Conservation (phyloP, 306 rosid genomes). For the barrel medic (Medicago truncatula) region MtrunA17r5.0-ANR NC_053043.1:1607001-1607500, state of each 20-base stretch:
- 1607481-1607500: constrained; percentile 51
- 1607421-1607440: constrained; percentile 45
- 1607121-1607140: constrained; percentile 46
- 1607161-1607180: constrained; percentile 45
- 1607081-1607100: constrained; percentile 62
- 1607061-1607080: constrained; percentile 73
- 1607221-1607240: constrained; percentile 49
- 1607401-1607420: constrained; percentile 49
- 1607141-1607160: constrained; percentile 45
- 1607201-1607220: constrained; percentile 50
- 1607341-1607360: constrained; percentile 47
- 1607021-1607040: constrained; percentile 65
- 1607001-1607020: constrained; percentile 66
- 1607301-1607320: constrained; percentile 44
- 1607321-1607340: constrained; percentile 51
- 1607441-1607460: constrained; percentile 47
- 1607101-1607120: constrained; percentile 53
- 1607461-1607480: constrained; percentile 50
- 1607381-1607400: constrained; percentile 39
- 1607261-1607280: constrained; percentile 62
- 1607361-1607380: constrained; percentile 42
- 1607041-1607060: constrained; percentile 56
- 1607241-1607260: constrained; percentile 60
- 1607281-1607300: constrained; percentile 59
- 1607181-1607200: constrained; percentile 44